Evolutionary conservation across 257 asterid genomes (phyloP), one percentile per base, ranked within the genome.

Genomic region (Gynochthodes officinalis): DNA sequence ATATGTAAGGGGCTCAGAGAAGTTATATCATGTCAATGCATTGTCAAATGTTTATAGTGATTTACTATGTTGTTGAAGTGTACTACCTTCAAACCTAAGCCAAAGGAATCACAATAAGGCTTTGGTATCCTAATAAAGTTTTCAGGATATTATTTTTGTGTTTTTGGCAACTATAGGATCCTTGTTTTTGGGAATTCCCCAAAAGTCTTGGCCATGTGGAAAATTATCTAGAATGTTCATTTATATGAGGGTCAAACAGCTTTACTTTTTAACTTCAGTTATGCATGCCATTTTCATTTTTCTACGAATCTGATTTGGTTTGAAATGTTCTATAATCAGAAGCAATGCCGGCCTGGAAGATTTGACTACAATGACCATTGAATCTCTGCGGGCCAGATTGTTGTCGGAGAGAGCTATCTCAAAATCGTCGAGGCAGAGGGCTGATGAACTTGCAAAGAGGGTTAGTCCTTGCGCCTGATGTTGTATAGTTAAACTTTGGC

Each of bases 341-440:
- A 77, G 80, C 54, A 82, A 76, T 63, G 61, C 73, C n/a, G 83
- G 78, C 79, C 70, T 82, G 78, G 96, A 92, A 73, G 96, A 89
- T 77, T 74, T 96, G 13, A 78, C 88, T 71, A 73, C 84, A n/a
- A 87, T 82, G 89, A 92, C 97, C 39, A 80, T 95, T 73, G 96
- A 95, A 67, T 94, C 86, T 84, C 95, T 94, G 58, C 88, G 97
- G 64, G 96, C 89, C 66, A 82, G 93, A 80, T 81, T 94, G 82
- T 82, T 91, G 79, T 76, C 98, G 70, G 98, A 94, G 87, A 91
- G 98, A 78, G 91, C 99, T 19, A 83, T 92, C 76, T 94, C 96
- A 53, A 88, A 82, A 77, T 66, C 94, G 8, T 93, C 96, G 30
- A 87, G 83, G 77, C 90, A 87, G 84, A 86, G 97, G 89, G 97